Evolutionary conservation across 768 basidiomycete species (phyloP).

Genomic region (Lyophyllum atratum): DNA sequence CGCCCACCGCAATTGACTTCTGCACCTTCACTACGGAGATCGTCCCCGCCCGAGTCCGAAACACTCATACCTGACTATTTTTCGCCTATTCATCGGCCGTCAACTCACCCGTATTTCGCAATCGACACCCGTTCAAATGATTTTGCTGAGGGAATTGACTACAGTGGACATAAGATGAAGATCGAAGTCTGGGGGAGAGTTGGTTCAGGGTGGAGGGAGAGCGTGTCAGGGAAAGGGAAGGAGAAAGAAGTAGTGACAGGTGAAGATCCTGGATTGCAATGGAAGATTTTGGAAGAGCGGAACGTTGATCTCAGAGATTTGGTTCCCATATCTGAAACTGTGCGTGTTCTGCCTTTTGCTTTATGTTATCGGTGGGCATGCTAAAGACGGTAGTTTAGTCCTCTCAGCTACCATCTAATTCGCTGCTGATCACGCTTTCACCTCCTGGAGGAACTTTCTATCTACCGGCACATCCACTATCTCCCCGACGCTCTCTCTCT

Average conservation of each 20-base stretch:
- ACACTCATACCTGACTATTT: conserved; percentile 61
- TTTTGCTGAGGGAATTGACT: conserved; percentile 55
- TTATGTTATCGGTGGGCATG: conserved; percentile 1
- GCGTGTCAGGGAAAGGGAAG: conserved; percentile 48
- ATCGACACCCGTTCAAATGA: conserved; percentile 56
- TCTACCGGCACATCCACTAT: conserved; percentile 40
- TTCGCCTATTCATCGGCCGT: conserved; percentile 78
- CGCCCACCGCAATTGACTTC: conserved; percentile 13
- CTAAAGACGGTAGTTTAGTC: conserved; percentile 25
- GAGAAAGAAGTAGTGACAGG: conserved; percentile 24
- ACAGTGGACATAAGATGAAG: conserved; percentile 51
- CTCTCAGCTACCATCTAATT: conserved; percentile 66
- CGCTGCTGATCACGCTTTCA: conserved; percentile 65
- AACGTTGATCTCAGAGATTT: conserved; percentile 60
- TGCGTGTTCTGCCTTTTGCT: conserved; percentile 34
- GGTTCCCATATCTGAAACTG: conserved; percentile 61
- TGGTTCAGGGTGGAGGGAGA: conserved; percentile 22
- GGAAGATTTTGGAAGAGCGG: conserved; percentile 74
- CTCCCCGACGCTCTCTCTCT: conserved; percentile 48
- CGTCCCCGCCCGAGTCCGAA: conserved; percentile 29
- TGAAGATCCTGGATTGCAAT: conserved; percentile 31
- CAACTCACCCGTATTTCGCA: conserved; percentile 78
- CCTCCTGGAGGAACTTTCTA: conserved; percentile 65
- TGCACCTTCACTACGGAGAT: conserved; percentile 5
- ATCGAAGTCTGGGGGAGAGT: conserved; percentile 63